Conservation (phyloP, 2,329 filamentous ascomycete genomes). For the Phialophora expanda region DNA sequence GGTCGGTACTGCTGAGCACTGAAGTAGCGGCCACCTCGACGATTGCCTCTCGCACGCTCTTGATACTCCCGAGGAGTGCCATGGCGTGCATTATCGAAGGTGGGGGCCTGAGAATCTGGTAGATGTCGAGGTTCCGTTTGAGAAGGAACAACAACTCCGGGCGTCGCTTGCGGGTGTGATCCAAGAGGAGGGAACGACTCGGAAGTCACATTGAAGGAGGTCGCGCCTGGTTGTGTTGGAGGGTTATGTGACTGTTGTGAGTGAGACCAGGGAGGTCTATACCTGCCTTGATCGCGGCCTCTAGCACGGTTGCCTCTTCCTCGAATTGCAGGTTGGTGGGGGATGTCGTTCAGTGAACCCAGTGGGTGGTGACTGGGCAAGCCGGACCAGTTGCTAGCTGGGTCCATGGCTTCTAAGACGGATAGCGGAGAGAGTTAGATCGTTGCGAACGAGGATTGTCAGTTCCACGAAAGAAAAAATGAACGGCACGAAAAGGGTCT, state of each 20-base stretch:
- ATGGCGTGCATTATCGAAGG: conserved; percentile 16
- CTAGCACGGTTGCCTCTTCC: conserved; percentile 17
- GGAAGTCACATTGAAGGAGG: conserved; percentile 1
- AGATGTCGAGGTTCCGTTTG: not conserved
- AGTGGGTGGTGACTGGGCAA: conserved; percentile 23
- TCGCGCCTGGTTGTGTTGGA: not conserved
- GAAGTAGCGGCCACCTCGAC: conserved; percentile 13
- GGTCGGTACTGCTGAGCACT: conserved; percentile 15
- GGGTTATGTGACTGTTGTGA: conserved; percentile 6
- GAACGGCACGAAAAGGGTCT: not conserved
- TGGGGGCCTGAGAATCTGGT: conserved; percentile 8
- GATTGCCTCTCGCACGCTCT: conserved; percentile 31
- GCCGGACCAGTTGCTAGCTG: conserved; percentile 12
- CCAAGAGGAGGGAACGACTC: conserved; percentile 27
- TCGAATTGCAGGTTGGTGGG: conserved; percentile 10
- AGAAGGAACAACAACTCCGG: conserved; percentile 1
- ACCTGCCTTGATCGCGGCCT: conserved; percentile 8
- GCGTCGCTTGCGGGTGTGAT: not conserved
- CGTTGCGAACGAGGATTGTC: not conserved
- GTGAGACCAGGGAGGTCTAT: conserved; percentile 8
- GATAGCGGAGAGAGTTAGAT: not conserved
- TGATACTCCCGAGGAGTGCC: conserved; percentile 33
- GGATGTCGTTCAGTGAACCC: conserved; percentile 20
- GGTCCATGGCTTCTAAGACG: conserved; percentile 12
- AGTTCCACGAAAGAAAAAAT: not conserved